phyloP scores from a whole-genome alignment of 2,329 filamentous ascomycete species.

The Biscogniauxia sp. region DNA sequence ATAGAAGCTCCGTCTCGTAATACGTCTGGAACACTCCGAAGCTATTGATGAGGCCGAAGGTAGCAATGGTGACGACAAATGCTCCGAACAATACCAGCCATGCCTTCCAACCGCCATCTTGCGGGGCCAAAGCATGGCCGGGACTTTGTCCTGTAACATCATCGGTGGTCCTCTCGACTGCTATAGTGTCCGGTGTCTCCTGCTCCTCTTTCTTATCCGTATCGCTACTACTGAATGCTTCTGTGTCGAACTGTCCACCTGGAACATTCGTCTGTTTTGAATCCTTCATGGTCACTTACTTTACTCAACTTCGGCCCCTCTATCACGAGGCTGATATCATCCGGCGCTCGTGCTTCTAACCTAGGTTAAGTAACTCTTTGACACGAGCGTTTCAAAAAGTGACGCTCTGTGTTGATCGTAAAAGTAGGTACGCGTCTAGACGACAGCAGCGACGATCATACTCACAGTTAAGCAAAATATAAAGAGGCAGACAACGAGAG shows the following conservation, averaged over 20 bases:
- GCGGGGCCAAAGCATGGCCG: background rate
- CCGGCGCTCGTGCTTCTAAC: no score
- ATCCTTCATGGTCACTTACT: background rate
- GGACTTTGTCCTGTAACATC: background rate
- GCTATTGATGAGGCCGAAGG: constrained; percentile 36
- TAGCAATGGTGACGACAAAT: constrained; percentile 35
- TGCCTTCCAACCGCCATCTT: constrained; percentile 34
- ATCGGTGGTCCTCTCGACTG: background rate
- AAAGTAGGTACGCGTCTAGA: no score
- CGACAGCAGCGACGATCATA: no score
- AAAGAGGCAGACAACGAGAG: no score
- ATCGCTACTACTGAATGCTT: background rate
- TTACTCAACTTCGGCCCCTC: no score
- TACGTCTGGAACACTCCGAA: constrained; percentile 14
- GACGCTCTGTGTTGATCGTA: no score
- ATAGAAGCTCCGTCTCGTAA: constrained; percentile 1
- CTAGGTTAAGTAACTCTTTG: no score
- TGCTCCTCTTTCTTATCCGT: background rate
- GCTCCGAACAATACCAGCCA: constrained; percentile 42
- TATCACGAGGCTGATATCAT: no score
- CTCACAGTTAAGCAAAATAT: no score
- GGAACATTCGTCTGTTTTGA: background rate
- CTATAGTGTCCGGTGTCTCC: background rate
- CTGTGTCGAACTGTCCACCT: background rate
- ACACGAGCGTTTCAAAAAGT: no score